phyloP scores from a whole-genome alignment of 768 basidiomycete species.

The Mycena latifolia region DNA sequence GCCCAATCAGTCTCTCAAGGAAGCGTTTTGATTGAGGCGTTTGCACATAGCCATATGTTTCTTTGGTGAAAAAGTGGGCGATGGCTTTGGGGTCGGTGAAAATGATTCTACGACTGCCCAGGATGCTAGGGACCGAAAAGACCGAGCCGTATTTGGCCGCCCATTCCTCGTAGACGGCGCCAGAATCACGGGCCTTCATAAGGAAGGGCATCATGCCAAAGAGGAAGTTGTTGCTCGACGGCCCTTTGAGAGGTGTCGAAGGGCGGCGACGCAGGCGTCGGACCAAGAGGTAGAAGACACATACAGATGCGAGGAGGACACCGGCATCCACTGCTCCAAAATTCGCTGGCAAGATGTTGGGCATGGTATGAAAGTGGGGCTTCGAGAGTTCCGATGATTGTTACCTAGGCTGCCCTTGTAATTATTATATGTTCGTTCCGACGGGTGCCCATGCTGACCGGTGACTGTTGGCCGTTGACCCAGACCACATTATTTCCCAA shows the following conservation, averaged over 20 bases:
- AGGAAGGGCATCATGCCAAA: constrained; percentile 54
- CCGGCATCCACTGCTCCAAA: not conserved
- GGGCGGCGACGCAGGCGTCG: not conserved
- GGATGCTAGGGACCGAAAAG: constrained; percentile 51
- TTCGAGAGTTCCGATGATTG: no score
- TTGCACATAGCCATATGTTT: constrained; percentile 60
- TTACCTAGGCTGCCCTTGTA: no score
- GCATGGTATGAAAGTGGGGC: not conserved
- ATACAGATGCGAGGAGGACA: not conserved
- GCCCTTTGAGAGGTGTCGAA: constrained; percentile 56
- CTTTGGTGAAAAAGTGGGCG: constrained; percentile 62
- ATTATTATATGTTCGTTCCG: no score
- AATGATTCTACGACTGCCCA: constrained; percentile 51
- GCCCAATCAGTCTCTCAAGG: constrained; percentile 39
- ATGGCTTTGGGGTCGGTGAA: constrained; percentile 47
- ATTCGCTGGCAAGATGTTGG: not conserved
- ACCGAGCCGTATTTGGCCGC: constrained; percentile 59
- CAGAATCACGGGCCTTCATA: constrained; percentile 44
- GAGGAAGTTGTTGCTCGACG: constrained; percentile 54
- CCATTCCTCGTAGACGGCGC: constrained; percentile 60
- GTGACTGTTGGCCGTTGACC: no score
- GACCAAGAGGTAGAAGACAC: not conserved
- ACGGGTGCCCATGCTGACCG: no score
- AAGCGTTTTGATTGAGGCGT: constrained; percentile 45
- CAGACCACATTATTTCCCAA: no score